Evolutionary conservation across 441 rosid species (phyloP), one percentile per base, ranked within the genome.

Genomic region (Gossypium trilobum): DNA sequence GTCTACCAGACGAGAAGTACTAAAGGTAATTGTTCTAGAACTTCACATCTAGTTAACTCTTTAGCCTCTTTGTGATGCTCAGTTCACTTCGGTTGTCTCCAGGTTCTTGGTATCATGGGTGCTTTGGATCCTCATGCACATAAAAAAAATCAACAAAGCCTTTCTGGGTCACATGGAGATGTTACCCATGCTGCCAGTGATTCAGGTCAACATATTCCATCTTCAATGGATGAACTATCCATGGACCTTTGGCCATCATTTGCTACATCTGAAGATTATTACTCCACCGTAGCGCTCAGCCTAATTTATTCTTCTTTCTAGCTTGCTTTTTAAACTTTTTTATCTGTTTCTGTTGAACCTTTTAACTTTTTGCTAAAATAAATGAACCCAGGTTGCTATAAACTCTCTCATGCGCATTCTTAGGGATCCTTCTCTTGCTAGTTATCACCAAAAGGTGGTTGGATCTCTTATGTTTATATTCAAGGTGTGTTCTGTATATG

Each of bases 61-160:
- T 17, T 19, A 46, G 46, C 62, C 75, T 48, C 31, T 48, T 66
- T 59, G 42, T 77, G 68, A 72, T 82, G 79, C 75, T 61, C 72
- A 73, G 11, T 69, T 57, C 59, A 52, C 70, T 78, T 71, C 61
- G 46, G 66, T 69, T 68, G 75, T 19, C 65, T 20, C 75, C 86
- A 96, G 99, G 99, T 96, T 68, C 97, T 96, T 73, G 99, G 99
- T 72, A 96, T 96, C 73, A 91, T 96, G 95, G 99, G 97, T 74
- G 99, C 99, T 79, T 80, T 96, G 81, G 98, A 96, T 88, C 99
- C 99, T 51, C 97, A 91, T 85, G 87, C 78, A 19, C 96, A 93
- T 80, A 96, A 96, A 83, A 84, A 88, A 78, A 96, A 93, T 85
- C 99, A 96, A 74, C 95, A 84, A 76, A 84, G 80, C 61, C 73